These are phyloP conservation scores for Phytophthora pistaciae DNA, from an alignment of 352 stramenopile species.

Conservation along the genomic window DNA sequence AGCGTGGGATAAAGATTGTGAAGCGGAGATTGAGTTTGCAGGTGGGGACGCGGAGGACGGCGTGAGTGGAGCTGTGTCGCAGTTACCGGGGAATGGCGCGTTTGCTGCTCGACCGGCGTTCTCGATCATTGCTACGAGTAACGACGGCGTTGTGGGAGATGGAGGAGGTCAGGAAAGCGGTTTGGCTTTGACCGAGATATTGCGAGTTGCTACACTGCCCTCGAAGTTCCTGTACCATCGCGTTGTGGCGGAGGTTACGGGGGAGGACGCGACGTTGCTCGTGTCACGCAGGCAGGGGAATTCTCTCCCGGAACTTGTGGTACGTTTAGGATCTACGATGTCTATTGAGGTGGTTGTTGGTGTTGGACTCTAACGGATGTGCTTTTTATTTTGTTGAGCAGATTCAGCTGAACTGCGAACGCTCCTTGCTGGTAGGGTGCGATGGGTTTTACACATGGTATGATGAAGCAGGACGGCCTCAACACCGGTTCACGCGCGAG, in stretches of 20 bases:
- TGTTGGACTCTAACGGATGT: not conserved
- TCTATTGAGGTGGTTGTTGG: not conserved
- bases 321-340: conserved; percentile 12
- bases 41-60: conserved; percentile 3
- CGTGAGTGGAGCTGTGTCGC: conserved; percentile 12
- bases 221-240: conserved; percentile 49
- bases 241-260: conserved; percentile 45
- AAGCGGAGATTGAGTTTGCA: conserved; percentile 38
- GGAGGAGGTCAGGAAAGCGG: conserved; percentile 5
- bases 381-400: conserved; percentile 1
- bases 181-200: conserved; percentile 47
- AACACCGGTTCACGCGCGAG: conserved; percentile 70
- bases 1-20: conserved; percentile 29
- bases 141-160: conserved; percentile 6
- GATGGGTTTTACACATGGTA: conserved; percentile 66
- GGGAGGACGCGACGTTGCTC: conserved; percentile 42
- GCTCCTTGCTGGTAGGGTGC: conserved; percentile 27
- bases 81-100: conserved; percentile 53
- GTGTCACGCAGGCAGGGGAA: conserved; percentile 31
- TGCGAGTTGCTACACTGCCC: conserved; percentile 50
- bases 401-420: conserved; percentile 24
- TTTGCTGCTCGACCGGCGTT: conserved; percentile 58
- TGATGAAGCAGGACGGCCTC: conserved; percentile 30
- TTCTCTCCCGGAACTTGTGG: conserved; percentile 35
- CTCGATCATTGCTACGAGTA: conserved; percentile 43